Base-by-base conservation (phyloP, 352 stramenopile species). In the Globisporangium lucens region DNA sequence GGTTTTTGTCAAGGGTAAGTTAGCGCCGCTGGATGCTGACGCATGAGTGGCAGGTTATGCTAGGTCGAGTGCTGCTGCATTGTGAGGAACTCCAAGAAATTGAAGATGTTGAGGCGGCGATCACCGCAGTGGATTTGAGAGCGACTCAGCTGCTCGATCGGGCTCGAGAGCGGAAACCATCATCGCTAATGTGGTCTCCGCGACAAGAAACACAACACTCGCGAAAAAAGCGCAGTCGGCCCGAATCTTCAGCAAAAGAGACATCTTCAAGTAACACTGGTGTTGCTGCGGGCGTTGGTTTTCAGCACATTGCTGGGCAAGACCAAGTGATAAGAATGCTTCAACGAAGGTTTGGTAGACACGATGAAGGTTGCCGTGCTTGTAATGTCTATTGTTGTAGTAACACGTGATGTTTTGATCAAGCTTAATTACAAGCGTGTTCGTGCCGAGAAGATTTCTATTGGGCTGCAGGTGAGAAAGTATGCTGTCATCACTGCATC, bases 71-170 rank as follows among this genome's bases (percentile, higher is more conserved):
- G 15, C 6, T 59, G 7, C 6, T 41, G 6, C 27, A 59, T n/a
- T 59, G 27, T 6, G 27, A 59, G 15, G 53, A 59, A 24, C 53
- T 59, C 29, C 53, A 59, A 30, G 13, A 59, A 33, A 59, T 59
- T 15, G 17, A 59, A 41, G 53, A 27, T 24, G 29, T 59, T 13
- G 29, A 59, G 53, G 27, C 13, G 15, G 29, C 6, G 53, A 59
- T 59, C 53, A 58, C 52, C 12, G 52, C 27, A 22, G 27, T 58
- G 4, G 52, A 58, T 38, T 22, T 58, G 27, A 36, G 52, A 29
- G 52, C 52, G 12, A 57, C 52, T n/a, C 52, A 58, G 27, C 27
- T 38, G 10, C 27, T 58, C 22, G 51, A 56, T 24, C 24, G 51
- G 17, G 24, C 51, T 35, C 49, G 51, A 12, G 15, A 24, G 22